Evolutionary conservation across 2,329 filamentous ascomycete genomes (phyloP).

Genomic region (Hyphodiscus sp.): DNA sequence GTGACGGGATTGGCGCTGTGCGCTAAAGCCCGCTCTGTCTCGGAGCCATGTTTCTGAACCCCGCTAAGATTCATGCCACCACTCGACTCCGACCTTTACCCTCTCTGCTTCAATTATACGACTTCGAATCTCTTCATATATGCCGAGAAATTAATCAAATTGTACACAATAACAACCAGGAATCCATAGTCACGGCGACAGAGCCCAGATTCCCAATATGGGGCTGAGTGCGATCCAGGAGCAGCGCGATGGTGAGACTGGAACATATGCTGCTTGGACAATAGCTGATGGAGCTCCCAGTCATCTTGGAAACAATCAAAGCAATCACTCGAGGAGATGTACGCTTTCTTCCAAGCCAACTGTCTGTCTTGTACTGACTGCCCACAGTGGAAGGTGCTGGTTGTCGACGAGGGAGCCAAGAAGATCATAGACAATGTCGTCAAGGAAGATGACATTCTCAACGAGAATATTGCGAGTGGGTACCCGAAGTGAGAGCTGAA

Average conservation of each 20-base stretch:
- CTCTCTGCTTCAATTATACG: too few relatives aligned
- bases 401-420: slow-evolving; percentile 77
- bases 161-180: neutral
- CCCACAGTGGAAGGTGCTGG: slow-evolving; percentile 87
- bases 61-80: too few relatives aligned
- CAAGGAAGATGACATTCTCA: slow-evolving; percentile 94
- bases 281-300: slow-evolving; percentile 36
- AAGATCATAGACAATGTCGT: slow-evolving; percentile 86
- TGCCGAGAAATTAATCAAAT: neutral
- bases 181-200: too few relatives aligned
- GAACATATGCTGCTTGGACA: neutral
- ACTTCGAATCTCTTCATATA: neutral
- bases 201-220: slow-evolving; percentile 8
- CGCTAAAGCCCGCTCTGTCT: too few relatives aligned
- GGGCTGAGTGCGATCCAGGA: slow-evolving; percentile 77
- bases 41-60: too few relatives aligned
- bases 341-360: slow-evolving; percentile 30
- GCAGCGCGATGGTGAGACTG: slow-evolving; percentile 64
- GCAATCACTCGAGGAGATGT: slow-evolving; percentile 77
- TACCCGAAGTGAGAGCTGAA: slow-evolving; percentile 13
- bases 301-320: slow-evolving; percentile 68
- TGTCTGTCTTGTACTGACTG: slow-evolving; percentile 9
- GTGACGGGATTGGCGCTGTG: too few relatives aligned
- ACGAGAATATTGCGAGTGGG: slow-evolving; percentile 87
- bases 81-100: neutral